Evolutionary conservation across 2,329 filamentous ascomycete genomes (phyloP), one percentile per base, ranked within the genome.

Genomic region (Sclerotinia trifoliorum): DNA sequence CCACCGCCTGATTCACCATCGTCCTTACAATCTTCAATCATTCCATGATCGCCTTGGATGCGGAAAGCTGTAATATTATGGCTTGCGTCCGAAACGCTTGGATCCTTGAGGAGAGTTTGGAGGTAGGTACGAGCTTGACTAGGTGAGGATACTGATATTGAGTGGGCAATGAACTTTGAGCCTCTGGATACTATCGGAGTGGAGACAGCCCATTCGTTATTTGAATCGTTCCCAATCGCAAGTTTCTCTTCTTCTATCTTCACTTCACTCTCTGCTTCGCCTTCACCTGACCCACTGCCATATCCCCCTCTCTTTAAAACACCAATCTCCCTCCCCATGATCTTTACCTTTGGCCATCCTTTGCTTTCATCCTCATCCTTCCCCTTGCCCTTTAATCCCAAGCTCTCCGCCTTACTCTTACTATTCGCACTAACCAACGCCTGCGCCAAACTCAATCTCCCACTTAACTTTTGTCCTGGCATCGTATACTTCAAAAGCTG

Each of bases 381-480:
- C 42, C n/a, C 63, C 62, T 39, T 68, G 35, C 42, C 66, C 62
- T 32, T 57, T 39, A 54, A 65, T 56, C 35, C 67, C 65, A 69
- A 68, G 69, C 42, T 71, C 70, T 67, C 49, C 72, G 83, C 81
- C 64, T 93, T 88, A 65, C 92, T 85, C 0, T 90, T 86, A 70
- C 90, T 93, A 76, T 94, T 95, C 39, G 88, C 88, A 76, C 91
- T 94, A 21, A 96, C 91, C 1, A 95, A 88, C 0, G 91, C 92
- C 78, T 96, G 93, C 0, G 89, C 91, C 26, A 97, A 81, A 76
- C 92, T 96, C 26, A 96, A 80, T 58, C 92, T 84, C 76, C 92
- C 94, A n/a, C 91, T 95, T 3, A 89, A 83, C 3, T 93, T 93
- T 77, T 97, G 93, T 72, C 91, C 89, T 0, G 93, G 91, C 89